Percentiles rank a stretch among this genome's conserved stretches.
Conservation (phyloP, 768 basidiomycete genomes). For the Phylloporus sp. region DNA sequence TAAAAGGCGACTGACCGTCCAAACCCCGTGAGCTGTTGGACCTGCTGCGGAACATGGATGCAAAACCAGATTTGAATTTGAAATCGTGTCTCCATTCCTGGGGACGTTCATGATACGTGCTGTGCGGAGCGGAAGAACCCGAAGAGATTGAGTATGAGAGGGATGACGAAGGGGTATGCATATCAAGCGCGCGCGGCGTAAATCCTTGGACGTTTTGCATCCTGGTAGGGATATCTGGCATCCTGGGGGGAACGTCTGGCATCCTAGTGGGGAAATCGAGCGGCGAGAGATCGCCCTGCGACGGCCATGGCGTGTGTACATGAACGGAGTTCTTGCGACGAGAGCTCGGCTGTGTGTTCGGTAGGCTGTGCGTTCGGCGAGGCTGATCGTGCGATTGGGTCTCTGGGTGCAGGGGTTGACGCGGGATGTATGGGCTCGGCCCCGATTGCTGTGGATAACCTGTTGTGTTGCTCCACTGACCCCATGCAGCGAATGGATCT, state of each 20-base stretch:
- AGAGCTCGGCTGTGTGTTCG: not conserved
- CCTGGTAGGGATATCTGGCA: constrained; percentile 10
- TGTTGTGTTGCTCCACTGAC: not conserved
- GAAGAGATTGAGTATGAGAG: constrained; percentile 16
- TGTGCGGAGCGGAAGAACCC: constrained; percentile 9
- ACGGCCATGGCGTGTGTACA: constrained; percentile 13
- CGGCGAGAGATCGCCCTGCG: constrained; percentile 19
- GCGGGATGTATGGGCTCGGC: constrained; percentile 31
- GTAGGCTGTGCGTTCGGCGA: constrained; percentile 5
- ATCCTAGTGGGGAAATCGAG: constrained; percentile 15
- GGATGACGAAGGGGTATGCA: constrained; percentile 26
- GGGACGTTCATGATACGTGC: constrained; percentile 20
- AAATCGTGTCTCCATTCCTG: constrained; percentile 29
- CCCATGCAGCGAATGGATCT: constrained; percentile 10
- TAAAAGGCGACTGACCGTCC: constrained; percentile 15
- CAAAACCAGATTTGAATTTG: constrained; percentile 29
- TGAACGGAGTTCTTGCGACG: constrained; percentile 3
- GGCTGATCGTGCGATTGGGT: constrained; percentile 5
- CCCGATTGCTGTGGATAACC: constrained; percentile 15
- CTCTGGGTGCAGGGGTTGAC: constrained; percentile 13
- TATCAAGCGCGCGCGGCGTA: constrained; percentile 11
- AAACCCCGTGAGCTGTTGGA: constrained; percentile 9
- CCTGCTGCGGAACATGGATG: constrained; percentile 27
- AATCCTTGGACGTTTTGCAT: constrained; percentile 19
- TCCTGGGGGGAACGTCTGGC: too few relatives aligned